Evolutionary conservation across 2,329 filamentous ascomycete species (phyloP), one percentile per base, ranked within the genome.

Genomic region (Aspergillus proliferans): DNA sequence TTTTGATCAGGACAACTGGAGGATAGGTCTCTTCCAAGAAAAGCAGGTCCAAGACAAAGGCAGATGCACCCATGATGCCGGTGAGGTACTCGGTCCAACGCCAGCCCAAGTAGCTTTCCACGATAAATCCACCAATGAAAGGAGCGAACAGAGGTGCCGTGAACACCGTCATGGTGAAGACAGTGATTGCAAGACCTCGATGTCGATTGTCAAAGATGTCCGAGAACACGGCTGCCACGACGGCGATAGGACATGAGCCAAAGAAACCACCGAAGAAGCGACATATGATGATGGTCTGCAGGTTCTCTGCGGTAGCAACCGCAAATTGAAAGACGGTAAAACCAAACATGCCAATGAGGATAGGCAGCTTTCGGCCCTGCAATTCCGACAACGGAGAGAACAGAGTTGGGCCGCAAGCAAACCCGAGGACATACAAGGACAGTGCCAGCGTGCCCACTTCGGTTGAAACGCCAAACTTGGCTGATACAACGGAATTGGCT

Each of bases 351-450:
- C 69, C 66, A 6, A 68, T 64, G 9, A 73, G 18, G 63, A 73
- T 52, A 73, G 79, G 19, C 78, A 73, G 21, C 68, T 74, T 82
- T 64, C 78, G 67, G 0, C 79, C 80, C 47, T 74, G 81, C 9
- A 82, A 70, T 58, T 85, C 82, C 45, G 74, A 78, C 38, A 83
- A 59, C 0, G 82, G 81, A 9, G 78, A 80, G 77, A 79, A 83
- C 2, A 85, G 54, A 15, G 84, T 59, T 80, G 74, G 74, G 1
- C 74, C 74, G 12, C 72, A 71, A 6, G 73, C 74, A 54, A 75
- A 76, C 6, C 74, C 74, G 9, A 76, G 57, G 43, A 77, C 64
- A 57, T 70, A 75, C 3, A 75, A 57, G 3, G 65, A 68, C 4
- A 71, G 61, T n/a, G 67, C 71, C 8, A 73, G 62, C n/a, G 67